Base-by-base conservation (phyloP, 495 filamentous ascomycete genomes). In the Echria macrotheca region DNA sequence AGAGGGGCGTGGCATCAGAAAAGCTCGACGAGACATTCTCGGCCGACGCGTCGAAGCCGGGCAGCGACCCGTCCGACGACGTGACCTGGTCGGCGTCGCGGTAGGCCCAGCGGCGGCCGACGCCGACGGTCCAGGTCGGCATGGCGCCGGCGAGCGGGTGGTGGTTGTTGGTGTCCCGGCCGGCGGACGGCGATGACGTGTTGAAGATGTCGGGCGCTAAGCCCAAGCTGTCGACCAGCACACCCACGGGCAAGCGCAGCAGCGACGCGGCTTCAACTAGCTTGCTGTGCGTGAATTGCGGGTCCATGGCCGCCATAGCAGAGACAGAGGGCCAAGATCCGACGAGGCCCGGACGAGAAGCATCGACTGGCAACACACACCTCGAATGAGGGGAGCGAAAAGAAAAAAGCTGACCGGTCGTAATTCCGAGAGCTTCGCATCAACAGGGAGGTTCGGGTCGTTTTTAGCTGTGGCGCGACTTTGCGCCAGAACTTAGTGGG, bases 241-340 rank as follows among this genome's bases (percentile, higher is more conserved):
- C 25, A 33, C 28, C 26, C 19, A 54, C 50, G 18, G 50, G 50
- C 36, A 53, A 28, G 11, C 44, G 44, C 32, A 53, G 28, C 7
- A 53, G 43, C 8, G 37, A 40, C 22, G 50, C 50, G 9, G 50
- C 50, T 35, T 53, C 36, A 26, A 53, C 28, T 6, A 54, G 29
- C 52, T 49, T 44, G 8, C 45, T 32, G 4, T 54, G 52, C 11
- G 52, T 54, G 45, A 54, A 44, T 3, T 49, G 45, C 12, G 52
- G 45, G 36, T 49, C 52, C 37, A 44, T 49, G 2, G 45, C 36
- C 10, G 31, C 52, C 39, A 44, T 44, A 19, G n/a, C n/a, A n/a
- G n/a, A n/a, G 6, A 11, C 44, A 36, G 41, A 33, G 29, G 29
- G 29, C 29, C 29, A 33, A n/a, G n/a, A n/a, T n/a, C n/a, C n/a